Percentiles rank a stretch among this genome's conserved stretches.
Conservation (phyloP, 2,329 filamentous ascomycete species). For the Beauveria medogensis region DNA sequence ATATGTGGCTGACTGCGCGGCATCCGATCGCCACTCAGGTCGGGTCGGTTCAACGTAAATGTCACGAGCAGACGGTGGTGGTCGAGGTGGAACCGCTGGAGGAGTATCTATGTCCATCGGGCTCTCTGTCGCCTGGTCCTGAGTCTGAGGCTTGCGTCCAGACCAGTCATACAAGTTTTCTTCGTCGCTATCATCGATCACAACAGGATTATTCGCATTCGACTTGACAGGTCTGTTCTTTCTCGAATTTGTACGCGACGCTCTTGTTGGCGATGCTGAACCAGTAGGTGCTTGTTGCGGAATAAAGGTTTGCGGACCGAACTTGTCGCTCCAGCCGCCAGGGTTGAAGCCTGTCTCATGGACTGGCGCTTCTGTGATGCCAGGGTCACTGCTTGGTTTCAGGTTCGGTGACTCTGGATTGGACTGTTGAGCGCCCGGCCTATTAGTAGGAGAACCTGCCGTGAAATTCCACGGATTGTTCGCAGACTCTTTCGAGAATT, state of each 20-base stretch:
- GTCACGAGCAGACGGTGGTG: conserved; percentile 33
- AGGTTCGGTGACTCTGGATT: background rate
- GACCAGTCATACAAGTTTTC: conserved; percentile 30
- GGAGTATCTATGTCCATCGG: conserved; percentile 60
- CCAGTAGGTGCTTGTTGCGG: conserved; percentile 32
- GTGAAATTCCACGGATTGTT: conserved; percentile 42
- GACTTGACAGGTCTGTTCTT: conserved; percentile 52
- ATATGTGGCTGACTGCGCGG: conserved; percentile 24
- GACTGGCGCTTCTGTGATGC: background rate
- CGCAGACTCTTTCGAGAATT: conserved; percentile 44
- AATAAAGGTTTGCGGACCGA: conserved; percentile 46
- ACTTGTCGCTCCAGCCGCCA: conserved; percentile 45
- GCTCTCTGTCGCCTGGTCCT: conserved; percentile 29
- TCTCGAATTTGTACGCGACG: conserved; percentile 41
- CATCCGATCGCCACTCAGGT: conserved; percentile 50
- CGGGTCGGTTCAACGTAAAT: conserved; percentile 52
- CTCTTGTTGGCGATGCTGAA: conserved; percentile 37
- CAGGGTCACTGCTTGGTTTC: background rate
- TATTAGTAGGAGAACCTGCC: conserved; percentile 34
- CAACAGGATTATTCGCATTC: conserved; percentile 36
- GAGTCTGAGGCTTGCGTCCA: conserved; percentile 25
- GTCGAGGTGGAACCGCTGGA: conserved; percentile 19
- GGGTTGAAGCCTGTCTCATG: conserved; percentile 37
- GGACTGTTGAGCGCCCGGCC: conserved; percentile 20
- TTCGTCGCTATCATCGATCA: conserved; percentile 40